A percentile compares a stretch with the other conserved stretches of the same genome.
phyloP scores from a whole-genome alignment of 208 protist genomes.

The Crithidia sp. region DNA sequence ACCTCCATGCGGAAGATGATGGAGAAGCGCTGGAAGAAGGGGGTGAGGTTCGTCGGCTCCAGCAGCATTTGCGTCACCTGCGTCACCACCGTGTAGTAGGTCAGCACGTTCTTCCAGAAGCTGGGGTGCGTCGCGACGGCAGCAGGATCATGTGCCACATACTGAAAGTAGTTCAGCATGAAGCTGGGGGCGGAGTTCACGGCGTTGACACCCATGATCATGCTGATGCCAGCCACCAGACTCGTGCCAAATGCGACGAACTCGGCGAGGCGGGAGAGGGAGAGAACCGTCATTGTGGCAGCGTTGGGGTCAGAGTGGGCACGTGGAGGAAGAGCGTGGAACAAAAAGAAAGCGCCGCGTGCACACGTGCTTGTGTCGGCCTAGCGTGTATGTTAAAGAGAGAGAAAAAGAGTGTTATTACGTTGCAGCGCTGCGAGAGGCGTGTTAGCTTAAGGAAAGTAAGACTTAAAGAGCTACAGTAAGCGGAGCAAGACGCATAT shows the following conservation, averaged over 20 bases:
- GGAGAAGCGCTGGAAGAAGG: slow-evolving; percentile 45
- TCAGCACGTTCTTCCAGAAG: slow-evolving; percentile 60
- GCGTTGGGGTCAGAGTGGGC: background rate
- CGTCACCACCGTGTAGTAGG: slow-evolving; percentile 62
- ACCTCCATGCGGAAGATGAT: slow-evolving; percentile 37
- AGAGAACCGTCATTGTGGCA: slow-evolving; percentile 23
- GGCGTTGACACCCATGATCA: slow-evolving; percentile 77
- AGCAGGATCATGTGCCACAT: slow-evolving; percentile 31
- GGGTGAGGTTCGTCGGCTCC: slow-evolving; percentile 44
- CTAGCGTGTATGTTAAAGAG: too few species aligned
- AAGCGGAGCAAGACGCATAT: too few species aligned
- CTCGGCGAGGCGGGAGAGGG: slow-evolving; percentile 20
- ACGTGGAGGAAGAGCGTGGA: background rate
- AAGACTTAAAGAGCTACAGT: too few species aligned
- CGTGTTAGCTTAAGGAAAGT: too few species aligned
- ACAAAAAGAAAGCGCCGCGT: background rate
- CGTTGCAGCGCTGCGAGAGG: too few species aligned
- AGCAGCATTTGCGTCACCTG: slow-evolving; percentile 52
- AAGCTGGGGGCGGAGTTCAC: slow-evolving; percentile 71
- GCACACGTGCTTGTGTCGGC: too few species aligned
- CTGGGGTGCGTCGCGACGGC: slow-evolving; percentile 28
- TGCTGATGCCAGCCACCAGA: slow-evolving; percentile 59
- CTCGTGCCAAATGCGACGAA: slow-evolving; percentile 55
- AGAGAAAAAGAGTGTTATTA: too few species aligned
- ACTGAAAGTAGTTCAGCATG: slow-evolving; percentile 69